A percentile compares a stretch with the other conserved stretches of the same genome.
These are phyloP conservation scores for Rehmannia glutinosa DNA, from an alignment of 257 asterid genomes.

Conservation along the genomic window DNA sequence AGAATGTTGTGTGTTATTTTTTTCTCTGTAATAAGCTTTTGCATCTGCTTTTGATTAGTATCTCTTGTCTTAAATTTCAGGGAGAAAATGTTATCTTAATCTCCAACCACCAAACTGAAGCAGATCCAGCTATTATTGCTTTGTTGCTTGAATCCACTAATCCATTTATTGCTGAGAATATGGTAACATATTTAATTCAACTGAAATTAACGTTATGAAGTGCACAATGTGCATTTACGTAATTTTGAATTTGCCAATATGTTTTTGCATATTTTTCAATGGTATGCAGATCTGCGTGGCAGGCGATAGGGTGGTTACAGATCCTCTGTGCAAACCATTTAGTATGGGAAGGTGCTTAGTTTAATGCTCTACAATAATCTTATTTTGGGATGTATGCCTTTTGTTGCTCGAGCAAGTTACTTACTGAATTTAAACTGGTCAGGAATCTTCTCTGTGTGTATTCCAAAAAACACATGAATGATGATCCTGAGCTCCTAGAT, in stretches of 20 bases:
- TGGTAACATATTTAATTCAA: slow-evolving; percentile 40
- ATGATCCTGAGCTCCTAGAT: slow-evolving; percentile 75
- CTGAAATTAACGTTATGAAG: slow-evolving; percentile 8
- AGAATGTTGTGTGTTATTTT: slow-evolving; percentile 9
- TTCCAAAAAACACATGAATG: slow-evolving; percentile 91
- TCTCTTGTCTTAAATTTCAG: slow-evolving; percentile 37
- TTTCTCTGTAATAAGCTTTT: slow-evolving; percentile 15
- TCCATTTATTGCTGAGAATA: slow-evolving; percentile 72
- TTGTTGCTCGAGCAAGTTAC: slow-evolving; percentile 14
- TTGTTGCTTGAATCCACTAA: slow-evolving; percentile 72
- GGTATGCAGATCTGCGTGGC: slow-evolving; percentile 85
- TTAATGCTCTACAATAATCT: slow-evolving; percentile 1
- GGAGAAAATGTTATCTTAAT: slow-evolving; percentile 86
- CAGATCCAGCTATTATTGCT: slow-evolving; percentile 91
- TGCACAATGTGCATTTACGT: not conserved
- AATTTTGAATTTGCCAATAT: slow-evolving; percentile 16
- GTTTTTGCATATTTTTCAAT: slow-evolving; percentile 13
- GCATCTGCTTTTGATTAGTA: slow-evolving; percentile 13
- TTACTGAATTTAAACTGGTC: slow-evolving; percentile 20
- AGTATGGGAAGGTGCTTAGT: slow-evolving; percentile 89
- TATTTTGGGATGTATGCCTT: slow-evolving; percentile 14
- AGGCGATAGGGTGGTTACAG: slow-evolving; percentile 94
- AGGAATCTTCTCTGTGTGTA: slow-evolving; percentile 96
- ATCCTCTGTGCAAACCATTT: slow-evolving; percentile 98
- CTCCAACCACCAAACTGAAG: slow-evolving; percentile 98